A percentile compares a stretch with the other conserved stretches of the same genome.
Conservation (phyloP, 805 yeast genomes). For the Candida adriatica region DNA sequence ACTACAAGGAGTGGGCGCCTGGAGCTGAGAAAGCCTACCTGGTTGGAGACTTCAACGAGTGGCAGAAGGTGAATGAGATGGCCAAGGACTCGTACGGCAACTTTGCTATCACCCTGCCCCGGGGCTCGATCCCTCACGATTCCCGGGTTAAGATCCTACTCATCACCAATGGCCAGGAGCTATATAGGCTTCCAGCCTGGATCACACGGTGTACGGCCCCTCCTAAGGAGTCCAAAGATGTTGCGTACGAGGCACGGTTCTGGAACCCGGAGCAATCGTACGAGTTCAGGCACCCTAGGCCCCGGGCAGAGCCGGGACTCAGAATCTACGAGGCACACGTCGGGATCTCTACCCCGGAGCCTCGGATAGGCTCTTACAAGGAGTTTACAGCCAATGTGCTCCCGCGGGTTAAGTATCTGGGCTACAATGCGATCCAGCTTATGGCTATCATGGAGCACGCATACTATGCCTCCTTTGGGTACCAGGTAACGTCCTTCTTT, state of each 20-base stretch:
- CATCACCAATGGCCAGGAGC: constrained; percentile 57
- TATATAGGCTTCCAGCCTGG: constrained; percentile 90
- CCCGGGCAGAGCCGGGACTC: constrained; percentile 42
- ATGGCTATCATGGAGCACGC: constrained; percentile 99
- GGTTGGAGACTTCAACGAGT: constrained; percentile 89
- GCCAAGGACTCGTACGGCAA: constrained; percentile 60
- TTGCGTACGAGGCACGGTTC: constrained; percentile 76
- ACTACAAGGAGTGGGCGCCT: constrained; percentile 85
- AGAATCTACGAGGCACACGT: constrained; percentile 93
- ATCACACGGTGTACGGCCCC: constrained; percentile 75
- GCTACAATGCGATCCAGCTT: constrained; percentile 88
- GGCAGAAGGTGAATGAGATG: constrained; percentile 64
- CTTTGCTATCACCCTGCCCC: constrained; percentile 54
- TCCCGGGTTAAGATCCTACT: constrained; percentile 69
- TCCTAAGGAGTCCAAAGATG: constrained; percentile 39
- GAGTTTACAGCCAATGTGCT: constrained; percentile 76
- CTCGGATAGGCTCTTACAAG: constrained; percentile 74
- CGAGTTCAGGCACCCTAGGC: constrained; percentile 58
- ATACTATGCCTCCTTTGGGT: constrained; percentile 96
- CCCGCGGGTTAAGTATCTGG: constrained; percentile 79
- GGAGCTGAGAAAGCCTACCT: constrained; percentile 68
- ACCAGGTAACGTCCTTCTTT: constrained; percentile 88
- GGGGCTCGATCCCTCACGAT: constrained; percentile 75
- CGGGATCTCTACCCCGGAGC: constrained; percentile 91
- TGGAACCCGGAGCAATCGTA: constrained; percentile 67